phyloP scores from a whole-genome alignment of 164 flowering plant species.

The Tetrastigma voinierianum region DNA sequence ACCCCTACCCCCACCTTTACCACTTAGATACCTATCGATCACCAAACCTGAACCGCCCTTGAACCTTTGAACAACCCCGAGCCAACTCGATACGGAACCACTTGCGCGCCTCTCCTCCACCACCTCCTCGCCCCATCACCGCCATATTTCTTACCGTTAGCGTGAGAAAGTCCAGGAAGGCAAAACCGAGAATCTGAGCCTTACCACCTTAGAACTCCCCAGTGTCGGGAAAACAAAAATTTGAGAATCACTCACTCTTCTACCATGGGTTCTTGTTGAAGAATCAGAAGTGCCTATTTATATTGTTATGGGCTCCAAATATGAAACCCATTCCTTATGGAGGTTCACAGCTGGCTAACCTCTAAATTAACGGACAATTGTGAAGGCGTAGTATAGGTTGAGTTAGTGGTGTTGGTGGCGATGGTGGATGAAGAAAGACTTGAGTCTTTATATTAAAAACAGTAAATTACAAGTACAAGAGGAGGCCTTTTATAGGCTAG shows the following conservation, averaged over 20 bases:
- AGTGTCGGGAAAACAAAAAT: slow-evolving; percentile 1
- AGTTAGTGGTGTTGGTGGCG: not conserved
- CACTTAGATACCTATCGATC: slow-evolving; percentile 5
- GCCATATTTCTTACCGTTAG: not conserved
- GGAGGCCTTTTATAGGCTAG: no score
- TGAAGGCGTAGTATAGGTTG: slow-evolving; percentile 6
- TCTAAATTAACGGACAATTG: not conserved
- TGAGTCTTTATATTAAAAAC: no score
- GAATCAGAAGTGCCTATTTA: not conserved
- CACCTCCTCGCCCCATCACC: slow-evolving; percentile 1
- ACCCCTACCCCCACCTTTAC: slow-evolving; percentile 9
- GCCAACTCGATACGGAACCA: slow-evolving; percentile 7
- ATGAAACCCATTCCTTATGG: not conserved
- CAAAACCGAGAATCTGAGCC: no score
- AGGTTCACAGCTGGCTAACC: slow-evolving; percentile 13
- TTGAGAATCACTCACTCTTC: not conserved
- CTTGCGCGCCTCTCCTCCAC: slow-evolving; percentile 21
- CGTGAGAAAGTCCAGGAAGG: slow-evolving; percentile 27
- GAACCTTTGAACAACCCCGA: slow-evolving; percentile 8
- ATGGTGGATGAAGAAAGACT: no score
- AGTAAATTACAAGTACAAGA: no score
- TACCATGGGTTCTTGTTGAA: no score
- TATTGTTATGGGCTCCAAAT: not conserved
- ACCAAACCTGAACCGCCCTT: slow-evolving; percentile 23
- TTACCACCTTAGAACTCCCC: slow-evolving; percentile 17